These are phyloP conservation scores for Hortiboletus rubellus DNA, from an alignment of 1,284 basidiomycete species.

Conservation along the genomic window DNA sequence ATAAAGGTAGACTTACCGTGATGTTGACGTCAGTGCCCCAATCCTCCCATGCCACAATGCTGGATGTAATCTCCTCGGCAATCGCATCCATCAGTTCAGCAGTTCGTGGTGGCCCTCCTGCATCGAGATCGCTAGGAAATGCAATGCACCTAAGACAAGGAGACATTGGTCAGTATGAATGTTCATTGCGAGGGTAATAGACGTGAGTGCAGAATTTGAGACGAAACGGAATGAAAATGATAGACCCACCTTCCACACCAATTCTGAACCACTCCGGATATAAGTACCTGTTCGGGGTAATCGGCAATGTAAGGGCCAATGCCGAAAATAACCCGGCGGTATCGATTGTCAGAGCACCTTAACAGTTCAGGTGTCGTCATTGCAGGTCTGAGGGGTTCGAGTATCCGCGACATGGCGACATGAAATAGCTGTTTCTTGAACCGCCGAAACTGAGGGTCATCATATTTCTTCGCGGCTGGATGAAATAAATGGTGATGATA, in stretches of 20 bases:
- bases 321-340: conserved; percentile 2
- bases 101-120: background rate
- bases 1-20: background rate
- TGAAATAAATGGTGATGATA: too few relatives aligned
- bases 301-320: conserved; percentile 24
- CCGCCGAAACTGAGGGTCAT: conserved; percentile 3
- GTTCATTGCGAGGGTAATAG: too few relatives aligned
- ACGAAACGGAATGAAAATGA: too few relatives aligned
- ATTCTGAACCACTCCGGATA: conserved; percentile 18
- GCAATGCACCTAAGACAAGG: conserved; percentile 1
- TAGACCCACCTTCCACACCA: conserved; percentile 20
- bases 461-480: background rate
- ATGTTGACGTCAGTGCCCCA: background rate
- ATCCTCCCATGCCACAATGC: background rate
- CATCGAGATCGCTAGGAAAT: background rate
- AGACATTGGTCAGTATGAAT: too few relatives aligned
- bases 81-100: background rate
- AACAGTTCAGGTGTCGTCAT: conserved; percentile 15
- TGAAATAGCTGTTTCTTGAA: conserved; percentile 24
- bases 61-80: background rate
- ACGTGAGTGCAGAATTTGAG: too few relatives aligned
- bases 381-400: conserved; percentile 4
- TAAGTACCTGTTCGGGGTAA: conserved; percentile 23
- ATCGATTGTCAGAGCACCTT: conserved; percentile 16
- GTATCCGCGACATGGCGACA: conserved; percentile 7